Conservation (phyloP, 2,329 filamentous ascomycete species). For the Lachnellula arida region DNA sequence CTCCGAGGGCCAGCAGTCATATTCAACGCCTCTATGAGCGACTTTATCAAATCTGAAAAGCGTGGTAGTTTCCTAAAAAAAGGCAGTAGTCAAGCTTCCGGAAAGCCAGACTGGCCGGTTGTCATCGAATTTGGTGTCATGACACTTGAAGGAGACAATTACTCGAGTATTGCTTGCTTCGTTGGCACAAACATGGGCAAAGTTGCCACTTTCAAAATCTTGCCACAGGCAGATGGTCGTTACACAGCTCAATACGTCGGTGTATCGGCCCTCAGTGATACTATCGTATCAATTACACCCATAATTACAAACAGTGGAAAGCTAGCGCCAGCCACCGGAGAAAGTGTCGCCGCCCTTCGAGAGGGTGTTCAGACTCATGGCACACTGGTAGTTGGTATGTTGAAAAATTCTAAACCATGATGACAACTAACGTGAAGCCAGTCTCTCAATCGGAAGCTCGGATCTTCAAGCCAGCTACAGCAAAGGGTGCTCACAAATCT, state of each 20-base stretch:
- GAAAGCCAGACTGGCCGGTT: conserved; percentile 68
- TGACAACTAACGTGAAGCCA: conserved; percentile 13
- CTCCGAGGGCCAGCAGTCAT: conserved; percentile 83
- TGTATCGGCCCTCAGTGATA: conserved; percentile 59
- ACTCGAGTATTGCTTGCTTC: conserved; percentile 90
- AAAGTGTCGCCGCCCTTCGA: conserved; percentile 69
- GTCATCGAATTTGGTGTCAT: conserved; percentile 87
- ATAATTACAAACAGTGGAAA: conserved; percentile 75
- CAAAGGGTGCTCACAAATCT: conserved; percentile 87
- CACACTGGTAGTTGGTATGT: conserved; percentile 67
- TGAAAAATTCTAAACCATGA: not conserved
- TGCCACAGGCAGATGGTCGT: conserved; percentile 64
- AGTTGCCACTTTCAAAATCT: conserved; percentile 82
- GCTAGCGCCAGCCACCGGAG: conserved; percentile 69
- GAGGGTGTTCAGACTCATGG: conserved; percentile 74
- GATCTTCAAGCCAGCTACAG: conserved; percentile 77
- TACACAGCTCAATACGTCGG: conserved; percentile 73
- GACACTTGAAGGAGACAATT: conserved; percentile 89
- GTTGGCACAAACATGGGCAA: conserved; percentile 84
- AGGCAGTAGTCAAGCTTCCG: conserved; percentile 43
- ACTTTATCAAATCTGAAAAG: conserved; percentile 74
- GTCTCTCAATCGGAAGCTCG: conserved; percentile 69
- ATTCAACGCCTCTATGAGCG: conserved; percentile 65
- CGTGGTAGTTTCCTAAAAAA: conserved; percentile 65
- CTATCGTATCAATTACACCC: conserved; percentile 70